These are phyloP conservation scores for Gossypium davidsonii DNA, from an alignment of 441 rosid species.

Conservation along the genomic window DNA sequence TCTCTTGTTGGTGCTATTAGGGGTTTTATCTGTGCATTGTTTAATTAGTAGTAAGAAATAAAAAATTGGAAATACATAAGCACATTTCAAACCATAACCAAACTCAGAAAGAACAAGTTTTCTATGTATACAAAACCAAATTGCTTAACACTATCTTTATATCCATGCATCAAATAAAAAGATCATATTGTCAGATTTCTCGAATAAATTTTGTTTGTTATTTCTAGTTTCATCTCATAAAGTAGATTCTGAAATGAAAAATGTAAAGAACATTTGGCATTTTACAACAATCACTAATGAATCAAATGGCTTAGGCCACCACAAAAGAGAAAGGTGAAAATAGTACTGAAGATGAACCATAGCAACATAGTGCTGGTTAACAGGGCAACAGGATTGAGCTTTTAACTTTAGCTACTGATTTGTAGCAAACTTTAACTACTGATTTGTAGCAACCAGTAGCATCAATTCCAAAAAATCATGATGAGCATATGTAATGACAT, in stretches of 20 bases:
- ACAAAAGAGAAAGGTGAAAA: neutral
- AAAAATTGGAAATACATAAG: neutral
- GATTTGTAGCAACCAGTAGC: neutral
- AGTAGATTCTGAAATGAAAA: neutral
- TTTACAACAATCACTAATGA: neutral
- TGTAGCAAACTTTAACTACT: neutral
- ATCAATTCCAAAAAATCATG: neutral
- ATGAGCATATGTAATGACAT: neutral
- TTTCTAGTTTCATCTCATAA: neutral
- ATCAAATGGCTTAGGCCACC: neutral
- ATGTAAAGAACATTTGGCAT: neutral
- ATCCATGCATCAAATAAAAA: neutral
- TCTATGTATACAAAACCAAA: neutral
- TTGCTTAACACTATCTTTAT: neutral
- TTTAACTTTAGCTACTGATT: neutral
- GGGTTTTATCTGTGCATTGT: constrained; percentile 85
- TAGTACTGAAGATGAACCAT: neutral
- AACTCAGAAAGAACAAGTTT: neutral
- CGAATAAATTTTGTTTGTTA: neutral
- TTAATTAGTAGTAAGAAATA: constrained; percentile 3
- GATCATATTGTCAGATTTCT: neutral
- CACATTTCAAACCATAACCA: neutral
- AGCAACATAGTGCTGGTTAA: neutral
- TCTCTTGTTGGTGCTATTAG: constrained; percentile 77
- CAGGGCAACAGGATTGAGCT: neutral